phyloP scores from a whole-genome alignment of 208 protist species.

The Trypanosoma platydactyli region DNA sequence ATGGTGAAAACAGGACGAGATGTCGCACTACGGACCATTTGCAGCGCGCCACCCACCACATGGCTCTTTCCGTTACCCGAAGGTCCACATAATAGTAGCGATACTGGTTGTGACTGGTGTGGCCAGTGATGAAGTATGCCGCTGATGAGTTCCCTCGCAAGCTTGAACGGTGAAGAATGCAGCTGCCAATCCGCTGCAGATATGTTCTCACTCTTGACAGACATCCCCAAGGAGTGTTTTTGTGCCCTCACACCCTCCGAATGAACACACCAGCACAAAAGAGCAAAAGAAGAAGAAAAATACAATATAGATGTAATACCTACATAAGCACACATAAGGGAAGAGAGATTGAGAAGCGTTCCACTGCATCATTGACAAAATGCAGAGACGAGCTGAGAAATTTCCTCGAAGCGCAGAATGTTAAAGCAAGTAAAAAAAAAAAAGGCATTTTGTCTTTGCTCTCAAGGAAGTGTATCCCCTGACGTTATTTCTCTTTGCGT shows the following conservation, averaged over 20 bases:
- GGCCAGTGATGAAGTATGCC: conserved; percentile 54
- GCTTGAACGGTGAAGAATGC: conserved; percentile 15
- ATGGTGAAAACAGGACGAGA: conserved; percentile 29
- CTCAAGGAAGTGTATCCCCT: conserved; percentile 5
- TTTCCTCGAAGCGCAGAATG: conserved; percentile 1
- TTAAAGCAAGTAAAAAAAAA: background rate
- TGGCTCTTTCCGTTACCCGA: conserved; percentile 69
- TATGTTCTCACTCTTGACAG: background rate
- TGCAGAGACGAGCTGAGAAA: too few species aligned
- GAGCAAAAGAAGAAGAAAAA: conserved; percentile 1
- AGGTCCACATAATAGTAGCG: conserved; percentile 55
- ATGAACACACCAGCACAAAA: conserved; percentile 1
- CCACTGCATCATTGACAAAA: too few species aligned
- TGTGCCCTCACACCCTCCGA: background rate
- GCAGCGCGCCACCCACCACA: conserved; percentile 28
- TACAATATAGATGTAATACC: background rate
- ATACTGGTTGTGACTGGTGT: conserved; percentile 34
- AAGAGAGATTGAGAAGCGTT: too few species aligned
- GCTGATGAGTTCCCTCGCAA: conserved; percentile 37
- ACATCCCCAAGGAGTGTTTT: background rate
- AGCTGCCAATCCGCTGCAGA: background rate
- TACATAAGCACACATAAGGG: background rate
- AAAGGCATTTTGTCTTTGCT: background rate
- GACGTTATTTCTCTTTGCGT: conserved; percentile 9
- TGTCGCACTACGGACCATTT: background rate